Base-by-base conservation (phyloP, 164 flowering plant genomes). In the Liquidambar formosana region DNA sequence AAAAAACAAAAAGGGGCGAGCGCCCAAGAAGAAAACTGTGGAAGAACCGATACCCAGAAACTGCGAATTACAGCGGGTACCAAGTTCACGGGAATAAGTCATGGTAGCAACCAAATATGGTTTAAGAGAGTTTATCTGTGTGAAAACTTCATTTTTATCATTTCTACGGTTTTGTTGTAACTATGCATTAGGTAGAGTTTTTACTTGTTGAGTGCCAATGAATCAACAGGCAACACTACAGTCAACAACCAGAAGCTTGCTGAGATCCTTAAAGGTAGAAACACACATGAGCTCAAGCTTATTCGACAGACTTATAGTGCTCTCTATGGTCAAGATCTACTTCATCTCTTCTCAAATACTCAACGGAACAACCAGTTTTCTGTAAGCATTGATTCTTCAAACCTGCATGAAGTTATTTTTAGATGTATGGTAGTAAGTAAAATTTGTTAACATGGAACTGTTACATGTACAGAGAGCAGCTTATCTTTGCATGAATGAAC, bases 401-500 rank as follows among this genome's bases (percentile, higher is more conserved):
- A 4, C 5, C 21, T 19, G 4, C n/a, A n/a, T n/a, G 41, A 33
- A 33, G 41, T 33, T 33, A 33, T n/a, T n/a, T n/a, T n/a, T n/a
- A n/a, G n/a, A n/a, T n/a, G n/a, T n/a, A n/a, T n/a, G n/a, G n/a
- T n/a, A n/a, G n/a, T n/a, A n/a, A n/a, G n/a, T n/a, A n/a, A n/a
- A n/a, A n/a, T n/a, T n/a, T 33, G 41, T 33, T 33, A 6, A 33
- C 41, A 33, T 33, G 41, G 6, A 33, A 48, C 56, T 61, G 19
- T 3, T 61, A 43, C 18, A 41, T 63, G 27, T 21, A 15, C 61
- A 80, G 83, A 74, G 71, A 63, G 70, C 41, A 1, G 74, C 63
- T 8, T 77, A 77, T 75, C 74, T 80, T 19, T 67, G 70, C 18
- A 71, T 80, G 46, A 69, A 51, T 12, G 80, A 74, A 63, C 76